Evolutionary conservation across 805 yeast genomes (phyloP).

Genomic region (Candida morakotiae): DNA sequence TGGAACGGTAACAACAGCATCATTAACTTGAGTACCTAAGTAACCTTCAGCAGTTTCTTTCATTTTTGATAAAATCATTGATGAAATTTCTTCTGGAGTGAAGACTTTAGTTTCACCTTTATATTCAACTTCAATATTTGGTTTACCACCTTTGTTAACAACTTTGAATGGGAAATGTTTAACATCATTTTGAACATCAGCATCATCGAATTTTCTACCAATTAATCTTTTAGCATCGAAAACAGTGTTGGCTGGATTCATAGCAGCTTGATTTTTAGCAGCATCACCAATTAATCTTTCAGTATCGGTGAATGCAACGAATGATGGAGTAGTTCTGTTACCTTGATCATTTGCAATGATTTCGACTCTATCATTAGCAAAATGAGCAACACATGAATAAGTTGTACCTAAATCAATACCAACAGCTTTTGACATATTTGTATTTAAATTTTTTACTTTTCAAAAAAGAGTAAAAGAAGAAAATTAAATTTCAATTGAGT

Average conservation of each 20-base stretch:
- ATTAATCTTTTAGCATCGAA: conserved; percentile 91
- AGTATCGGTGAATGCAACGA: conserved; percentile 90
- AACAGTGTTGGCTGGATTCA: conserved; percentile 90
- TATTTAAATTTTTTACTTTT: not conserved
- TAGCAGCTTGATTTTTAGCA: conserved; percentile 96
- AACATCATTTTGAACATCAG: conserved; percentile 61
- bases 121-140: conserved; percentile 78
- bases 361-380: conserved; percentile 88
- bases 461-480: conserved; percentile 2
- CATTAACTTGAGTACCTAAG: conserved; percentile 50
- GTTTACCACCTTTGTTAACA: conserved; percentile 69
- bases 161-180: conserved; percentile 83
- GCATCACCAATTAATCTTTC: conserved; percentile 97
- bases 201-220: conserved; percentile 83
- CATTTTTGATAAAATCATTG: conserved; percentile 89
- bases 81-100: conserved; percentile 93
- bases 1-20: conserved; percentile 95
- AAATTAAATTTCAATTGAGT: not conserved
- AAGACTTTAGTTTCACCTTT: conserved; percentile 85
- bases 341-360: conserved; percentile 98
- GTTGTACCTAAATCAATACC: conserved; percentile 98
- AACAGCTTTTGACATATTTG: conserved; percentile 46
- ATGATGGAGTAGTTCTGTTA: conserved; percentile 96
- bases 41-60: conserved; percentile 91
- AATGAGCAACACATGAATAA: conserved; percentile 95